Evolutionary conservation across 2,329 filamentous ascomycete genomes (phyloP).

Genomic region (Fusarium globosum): DNA sequence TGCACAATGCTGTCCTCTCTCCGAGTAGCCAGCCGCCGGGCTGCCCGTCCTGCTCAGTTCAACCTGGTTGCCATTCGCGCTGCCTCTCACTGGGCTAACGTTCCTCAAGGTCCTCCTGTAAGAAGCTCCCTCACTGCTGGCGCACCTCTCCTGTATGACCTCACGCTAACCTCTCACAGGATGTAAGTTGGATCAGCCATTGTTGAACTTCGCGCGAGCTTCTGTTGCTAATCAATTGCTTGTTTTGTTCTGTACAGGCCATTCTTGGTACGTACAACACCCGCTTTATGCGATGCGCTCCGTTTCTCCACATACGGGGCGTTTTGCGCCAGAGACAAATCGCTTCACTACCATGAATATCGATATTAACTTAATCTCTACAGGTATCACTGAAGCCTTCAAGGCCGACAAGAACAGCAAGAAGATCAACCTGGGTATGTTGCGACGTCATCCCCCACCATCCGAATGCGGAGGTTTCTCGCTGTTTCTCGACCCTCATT

Average conservation of each 20-base stretch:
- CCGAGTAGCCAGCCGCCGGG: slow-evolving; percentile 64
- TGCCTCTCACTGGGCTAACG: slow-evolving; percentile 88
- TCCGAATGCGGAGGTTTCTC: slow-evolving; percentile 23
- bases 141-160: slow-evolving; percentile 17
- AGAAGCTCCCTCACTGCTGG: slow-evolving; percentile 53
- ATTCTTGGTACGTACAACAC: slow-evolving; percentile 72
- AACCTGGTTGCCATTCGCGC: slow-evolving; percentile 58
- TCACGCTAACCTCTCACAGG: slow-evolving; percentile 45
- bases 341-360: slow-evolving; percentile 13
- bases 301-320: slow-evolving; percentile 14
- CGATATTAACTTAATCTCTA: slow-evolving; percentile 37
- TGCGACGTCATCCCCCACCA: slow-evolving; percentile 19
- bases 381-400: slow-evolving; percentile 97
- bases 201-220: slow-evolving; percentile 25
- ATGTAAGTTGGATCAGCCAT: slow-evolving; percentile 49
- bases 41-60: slow-evolving; percentile 54
- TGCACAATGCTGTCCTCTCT: slow-evolving; percentile 67
- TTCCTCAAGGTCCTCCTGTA: slow-evolving; percentile 94
- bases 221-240: slow-evolving; percentile 38
- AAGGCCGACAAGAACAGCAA: slow-evolving; percentile 93
- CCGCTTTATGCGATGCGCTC: slow-evolving; percentile 34
- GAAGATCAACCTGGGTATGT: slow-evolving; percentile 95
- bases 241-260: slow-evolving; percentile 62
- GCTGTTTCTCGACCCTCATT: slow-evolving; percentile 24
- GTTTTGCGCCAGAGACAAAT: slow-evolving; percentile 21